Base-by-base conservation (phyloP, 2,329 filamentous ascomycete species). In the Aspergillus luchuensis region DNA sequence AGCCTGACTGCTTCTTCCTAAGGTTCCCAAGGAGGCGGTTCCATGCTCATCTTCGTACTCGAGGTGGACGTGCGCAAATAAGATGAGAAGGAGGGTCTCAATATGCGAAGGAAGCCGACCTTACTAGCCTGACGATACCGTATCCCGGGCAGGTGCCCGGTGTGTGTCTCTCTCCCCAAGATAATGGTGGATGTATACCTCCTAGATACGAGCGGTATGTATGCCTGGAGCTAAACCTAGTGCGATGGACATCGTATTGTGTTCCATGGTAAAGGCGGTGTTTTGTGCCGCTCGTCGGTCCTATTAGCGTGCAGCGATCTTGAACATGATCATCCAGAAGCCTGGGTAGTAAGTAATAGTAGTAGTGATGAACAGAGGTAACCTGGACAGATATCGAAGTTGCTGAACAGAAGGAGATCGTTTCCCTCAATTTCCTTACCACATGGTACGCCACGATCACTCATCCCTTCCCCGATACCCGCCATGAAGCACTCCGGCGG, bases 241-340 rank as follows among this genome's bases (percentile, higher is more conserved):
- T 43, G 21, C 23, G 47, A 49, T 49, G 13, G 21, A 36, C 47
- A 49, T 49, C 30, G 43, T 45, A 45, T 43, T 13, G 25, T 55
- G 28, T 30, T 55, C 21, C 17, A 33, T 55, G 21, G 17, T 55
- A 53, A 36, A 54, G 30, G 23, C 62, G 63, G 64, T 63, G 57
- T 67, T 57, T 49, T 53, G 60, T 64, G 60, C 63, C 63, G 60
- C 58, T 49, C 51, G 63, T 66, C 61, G 61, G 65, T 66, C 63
- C 56, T 38, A 23, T 41, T 57, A 58, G 60, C 59, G 54, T 51
- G 36, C 52, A 47, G 59, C 52, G 45, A 59, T 59, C 55, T 48
- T 23, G 33, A 52, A 58, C 58, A 62, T 64, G 50, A 63, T 49
- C 39, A 36, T 25, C 33, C 48, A 23, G 19, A 21, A 28, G 15